phyloP scores from a whole-genome alignment of 2,329 filamentous ascomycete genomes.

The Alternaria ventricosa region DNA sequence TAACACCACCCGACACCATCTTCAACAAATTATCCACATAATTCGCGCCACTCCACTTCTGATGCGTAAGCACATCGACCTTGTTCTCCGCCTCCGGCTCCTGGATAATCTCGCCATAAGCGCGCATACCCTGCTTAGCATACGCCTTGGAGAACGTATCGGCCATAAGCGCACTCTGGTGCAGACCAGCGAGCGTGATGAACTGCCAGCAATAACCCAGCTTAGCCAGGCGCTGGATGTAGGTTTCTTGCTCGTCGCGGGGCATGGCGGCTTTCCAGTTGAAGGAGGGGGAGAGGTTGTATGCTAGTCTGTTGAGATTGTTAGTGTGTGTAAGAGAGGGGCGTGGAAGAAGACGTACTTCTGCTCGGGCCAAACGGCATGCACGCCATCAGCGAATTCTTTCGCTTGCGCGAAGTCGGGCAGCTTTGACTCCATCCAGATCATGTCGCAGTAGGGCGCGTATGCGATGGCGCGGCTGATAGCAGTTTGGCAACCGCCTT shows the following conservation, averaged over 20 bases:
- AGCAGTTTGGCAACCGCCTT: slow-evolving; percentile 89
- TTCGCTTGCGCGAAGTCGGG: slow-evolving; percentile 90
- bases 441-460: slow-evolving; percentile 90
- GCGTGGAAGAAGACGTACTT: slow-evolving; percentile 67
- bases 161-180: slow-evolving; percentile 92
- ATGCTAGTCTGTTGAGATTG: slow-evolving; percentile 73
- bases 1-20: slow-evolving; percentile 95
- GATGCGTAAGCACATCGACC: slow-evolving; percentile 96
- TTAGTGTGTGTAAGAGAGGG: neutral
- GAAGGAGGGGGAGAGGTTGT: slow-evolving; percentile 98
- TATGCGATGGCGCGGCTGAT: slow-evolving; percentile 91
- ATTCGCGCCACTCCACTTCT: slow-evolving; percentile 97
- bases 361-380: slow-evolving; percentile 93
- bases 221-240: slow-evolving; percentile 84
- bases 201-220: slow-evolving; percentile 99
- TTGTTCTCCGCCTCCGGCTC: slow-evolving; percentile 93
- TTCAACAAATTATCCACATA: slow-evolving; percentile 95
- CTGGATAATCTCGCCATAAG: slow-evolving; percentile 96
- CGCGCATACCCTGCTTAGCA: slow-evolving; percentile 84
- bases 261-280: slow-evolving; percentile 99
- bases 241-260: slow-evolving; percentile 90
- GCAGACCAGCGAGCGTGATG: slow-evolving; percentile 97
- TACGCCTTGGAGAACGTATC: slow-evolving; percentile 88
- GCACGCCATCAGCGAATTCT: slow-evolving; percentile 92
- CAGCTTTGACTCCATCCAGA: slow-evolving; percentile 99